phyloP scores from a whole-genome alignment of 495 filamentous ascomycete genomes.

The Annulohypoxylon bovei region DNA sequence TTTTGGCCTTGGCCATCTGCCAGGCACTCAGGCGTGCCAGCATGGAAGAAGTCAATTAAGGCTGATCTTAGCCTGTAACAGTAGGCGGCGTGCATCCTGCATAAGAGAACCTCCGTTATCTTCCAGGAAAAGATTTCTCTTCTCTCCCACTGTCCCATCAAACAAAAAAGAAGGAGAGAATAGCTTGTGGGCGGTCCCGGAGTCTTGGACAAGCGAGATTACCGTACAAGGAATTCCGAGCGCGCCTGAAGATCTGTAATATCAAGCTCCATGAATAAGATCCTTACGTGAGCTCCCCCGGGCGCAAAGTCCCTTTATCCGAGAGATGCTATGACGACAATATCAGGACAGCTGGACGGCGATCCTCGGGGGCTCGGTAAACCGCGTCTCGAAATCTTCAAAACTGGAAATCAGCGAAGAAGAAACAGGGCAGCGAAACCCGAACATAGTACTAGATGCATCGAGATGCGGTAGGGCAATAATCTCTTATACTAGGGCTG shows the following conservation, averaged over 20 bases:
- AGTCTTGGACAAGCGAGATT: constrained; percentile 31
- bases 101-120: constrained; percentile 37
- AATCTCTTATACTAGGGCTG: constrained; percentile 22
- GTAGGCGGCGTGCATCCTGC: constrained; percentile 30
- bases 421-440: constrained; percentile 5
- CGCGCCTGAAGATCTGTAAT: constrained; percentile 25
- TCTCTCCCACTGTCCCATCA: neutral
- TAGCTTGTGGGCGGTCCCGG: constrained; percentile 26
- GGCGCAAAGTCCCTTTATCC: constrained; percentile 17
- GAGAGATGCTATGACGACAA: neutral
- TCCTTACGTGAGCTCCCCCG: constrained; percentile 15
- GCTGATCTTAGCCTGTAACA: constrained; percentile 43
- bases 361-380: constrained; percentile 30
- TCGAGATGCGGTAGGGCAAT: constrained; percentile 3
- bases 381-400: neutral
- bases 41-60: constrained; percentile 40
- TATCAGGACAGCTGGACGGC: constrained; percentile 11
- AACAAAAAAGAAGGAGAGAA: constrained; percentile 10
- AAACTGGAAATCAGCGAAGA: constrained; percentile 1
- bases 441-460: constrained; percentile 12
- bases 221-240: constrained; percentile 35
- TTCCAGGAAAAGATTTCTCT: constrained; percentile 33
- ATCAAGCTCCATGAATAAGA: constrained; percentile 5
- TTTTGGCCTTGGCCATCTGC: constrained; percentile 32
- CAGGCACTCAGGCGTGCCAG: constrained; percentile 39